These are phyloP conservation scores for Suillus subluteus DNA, from an alignment of 768 basidiomycete species.

Conservation along the genomic window DNA sequence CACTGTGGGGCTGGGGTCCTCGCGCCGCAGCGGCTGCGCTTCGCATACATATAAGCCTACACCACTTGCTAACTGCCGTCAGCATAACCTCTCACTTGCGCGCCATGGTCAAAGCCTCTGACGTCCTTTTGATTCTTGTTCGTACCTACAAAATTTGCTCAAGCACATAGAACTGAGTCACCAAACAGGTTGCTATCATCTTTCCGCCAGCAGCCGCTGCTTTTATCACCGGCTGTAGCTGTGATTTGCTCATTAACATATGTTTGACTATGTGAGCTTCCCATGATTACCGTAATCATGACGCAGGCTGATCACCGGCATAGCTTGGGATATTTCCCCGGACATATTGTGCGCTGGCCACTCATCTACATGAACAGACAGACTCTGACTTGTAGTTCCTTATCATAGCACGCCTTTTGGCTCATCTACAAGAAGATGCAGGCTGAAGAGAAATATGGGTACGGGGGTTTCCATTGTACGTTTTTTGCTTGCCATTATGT, in stretches of 20 bases:
- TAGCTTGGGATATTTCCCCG: constrained; percentile 81
- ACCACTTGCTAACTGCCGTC: not conserved
- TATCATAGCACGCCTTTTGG: constrained; percentile 77
- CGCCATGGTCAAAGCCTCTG: constrained; percentile 59
- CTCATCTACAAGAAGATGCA: constrained; percentile 90
- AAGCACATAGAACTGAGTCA: not conserved
- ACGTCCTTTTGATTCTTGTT: constrained; percentile 80
- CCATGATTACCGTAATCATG: not conserved
- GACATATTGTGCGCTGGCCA: constrained; percentile 46
- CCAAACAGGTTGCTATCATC: constrained; percentile 68
- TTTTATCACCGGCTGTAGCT: constrained; percentile 81
- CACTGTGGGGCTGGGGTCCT: not conserved
- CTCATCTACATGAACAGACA: not conserved
- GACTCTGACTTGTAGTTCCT: not conserved
- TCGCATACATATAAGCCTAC: not conserved
- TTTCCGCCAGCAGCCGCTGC: constrained; percentile 83
- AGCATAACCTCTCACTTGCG: not conserved
- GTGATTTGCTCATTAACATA: constrained; percentile 87
- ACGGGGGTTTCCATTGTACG: constrained; percentile 77
- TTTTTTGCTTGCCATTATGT: constrained; percentile 18
- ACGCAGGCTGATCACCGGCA: constrained; percentile 10
- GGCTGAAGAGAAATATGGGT: constrained; percentile 81
- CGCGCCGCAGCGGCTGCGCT: not conserved
- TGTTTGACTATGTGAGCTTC: constrained; percentile 68
- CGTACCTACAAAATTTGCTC: constrained; percentile 25